A percentile compares a stretch with the other conserved stretches of the same genome.
Conservation (phyloP, 352 stramenopile species). For the Phytophthora multivora region DNA sequence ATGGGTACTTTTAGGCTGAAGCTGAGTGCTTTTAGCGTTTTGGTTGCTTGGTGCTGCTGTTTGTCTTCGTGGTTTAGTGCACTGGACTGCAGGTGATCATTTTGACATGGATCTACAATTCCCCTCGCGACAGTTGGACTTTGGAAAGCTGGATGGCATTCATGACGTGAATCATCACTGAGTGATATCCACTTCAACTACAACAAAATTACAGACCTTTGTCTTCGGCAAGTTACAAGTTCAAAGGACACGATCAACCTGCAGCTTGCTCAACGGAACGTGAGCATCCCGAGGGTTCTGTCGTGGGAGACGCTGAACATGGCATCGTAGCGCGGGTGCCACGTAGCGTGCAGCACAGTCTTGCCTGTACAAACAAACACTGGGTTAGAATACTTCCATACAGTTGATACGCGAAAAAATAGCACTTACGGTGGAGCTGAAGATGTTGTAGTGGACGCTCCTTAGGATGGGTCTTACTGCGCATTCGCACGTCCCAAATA, state of each 20-base stretch:
- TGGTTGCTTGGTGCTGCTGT: too few relatives aligned
- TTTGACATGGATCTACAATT: too few relatives aligned
- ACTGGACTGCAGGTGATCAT: too few relatives aligned
- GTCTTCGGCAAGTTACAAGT: background rate
- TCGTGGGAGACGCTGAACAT: constrained; percentile 89
- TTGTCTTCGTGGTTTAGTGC: too few relatives aligned
- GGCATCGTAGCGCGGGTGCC: constrained; percentile 82
- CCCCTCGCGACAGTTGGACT: background rate
- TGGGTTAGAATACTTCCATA: constrained; percentile 11
- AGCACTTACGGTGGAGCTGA: constrained; percentile 71
- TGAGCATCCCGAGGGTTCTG: constrained; percentile 74
- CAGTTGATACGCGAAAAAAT: background rate
- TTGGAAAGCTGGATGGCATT: background rate
- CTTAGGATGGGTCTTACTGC: constrained; percentile 52
- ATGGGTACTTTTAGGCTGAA: too few relatives aligned
- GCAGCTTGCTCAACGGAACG: constrained; percentile 55
- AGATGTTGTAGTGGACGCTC: constrained; percentile 80
- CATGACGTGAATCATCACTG: constrained; percentile 5
- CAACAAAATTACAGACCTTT: constrained; percentile 4
- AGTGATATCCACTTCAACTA: constrained; percentile 5
- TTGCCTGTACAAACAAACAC: constrained; percentile 56
- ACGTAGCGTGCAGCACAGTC: constrained; percentile 86
- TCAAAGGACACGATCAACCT: too few relatives aligned
- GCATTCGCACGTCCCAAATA: constrained; percentile 83
- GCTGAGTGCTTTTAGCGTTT: too few relatives aligned